A percentile compares a stretch with the other conserved stretches of the same genome.
These are phyloP conservation scores for Syzygium oleosum DNA, from an alignment of 345 rosid genomes.

Conservation along the genomic window DNA sequence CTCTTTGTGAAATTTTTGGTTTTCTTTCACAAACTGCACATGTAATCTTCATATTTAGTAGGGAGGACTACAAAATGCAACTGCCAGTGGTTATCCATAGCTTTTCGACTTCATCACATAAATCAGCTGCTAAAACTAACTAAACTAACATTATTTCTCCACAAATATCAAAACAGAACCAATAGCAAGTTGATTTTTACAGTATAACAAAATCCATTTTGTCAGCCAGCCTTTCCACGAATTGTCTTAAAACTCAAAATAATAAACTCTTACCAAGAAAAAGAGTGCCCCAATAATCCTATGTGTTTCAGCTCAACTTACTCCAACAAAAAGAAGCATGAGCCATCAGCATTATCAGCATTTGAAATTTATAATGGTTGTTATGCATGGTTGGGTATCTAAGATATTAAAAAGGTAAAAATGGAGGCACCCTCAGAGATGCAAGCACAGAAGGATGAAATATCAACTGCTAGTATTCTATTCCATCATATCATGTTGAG, in stretches of 20 bases:
- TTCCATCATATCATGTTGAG: neutral
- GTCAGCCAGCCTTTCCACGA: neutral
- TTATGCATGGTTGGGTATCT: neutral
- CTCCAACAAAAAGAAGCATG: neutral
- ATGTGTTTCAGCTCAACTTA: neutral
- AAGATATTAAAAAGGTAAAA: neutral
- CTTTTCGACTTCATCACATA: neutral
- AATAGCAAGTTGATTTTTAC: neutral
- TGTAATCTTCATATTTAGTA: neutral
- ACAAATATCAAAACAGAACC: neutral
- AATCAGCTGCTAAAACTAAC: neutral
- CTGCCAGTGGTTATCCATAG: no score
- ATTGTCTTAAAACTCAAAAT: neutral
- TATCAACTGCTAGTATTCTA: neutral
- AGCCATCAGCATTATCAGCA: neutral
- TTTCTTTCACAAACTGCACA: constrained; percentile 85
- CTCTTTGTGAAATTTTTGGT: constrained; percentile 86
- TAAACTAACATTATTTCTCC: neutral
- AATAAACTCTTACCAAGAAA: neutral
- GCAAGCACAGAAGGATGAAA: neutral
- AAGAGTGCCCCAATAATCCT: neutral
- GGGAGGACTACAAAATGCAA: neutral
- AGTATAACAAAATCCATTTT: neutral
- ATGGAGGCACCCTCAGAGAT: neutral
- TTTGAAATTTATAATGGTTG: neutral